Evolutionary conservation across 192 early-diverging fungal species (phyloP), one percentile per base, ranked within the genome.

Genomic region (Borealophlyctis nickersoniae): DNA sequence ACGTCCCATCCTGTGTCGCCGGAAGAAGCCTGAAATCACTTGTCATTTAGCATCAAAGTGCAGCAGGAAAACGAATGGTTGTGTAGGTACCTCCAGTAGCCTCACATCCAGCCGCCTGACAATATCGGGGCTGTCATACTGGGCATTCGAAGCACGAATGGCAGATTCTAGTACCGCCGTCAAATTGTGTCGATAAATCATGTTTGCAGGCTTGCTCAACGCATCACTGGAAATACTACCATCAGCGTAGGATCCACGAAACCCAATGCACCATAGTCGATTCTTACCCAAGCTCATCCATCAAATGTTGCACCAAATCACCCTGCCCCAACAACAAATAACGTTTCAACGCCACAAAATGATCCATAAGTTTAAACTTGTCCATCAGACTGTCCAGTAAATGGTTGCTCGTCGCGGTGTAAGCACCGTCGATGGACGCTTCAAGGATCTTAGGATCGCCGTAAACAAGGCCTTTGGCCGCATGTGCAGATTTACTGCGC

Each of bases 321-420:
- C 94, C 96, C 67, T 96, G 90, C 57, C 89, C 92, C 14, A 99
- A 77, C 45, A 99, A 70, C 30, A 99, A 73, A 65, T 98, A 98
- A 49, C 87, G 75, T 36, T 95, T 93, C 36, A 99, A 73, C 3
- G 92, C 94, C 48, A 75, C 71, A 24, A 99, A 75, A 63, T 97
- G 94, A 13, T 92, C 88, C 71, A 89, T 83, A 5, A 99, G 73
- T 52, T 87, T 85, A 73, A 89, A 96, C 61, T 87, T 89, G 14
- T 75, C 73, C 22, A 84, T 82, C n/a, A 99, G 72, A 34, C 92
- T 74, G 50, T 86, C 77, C 56, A 95, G 77, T n/a, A 97, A 76
- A n/a, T 87, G 80, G 52, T 79, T 69, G 58, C 89, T 93, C 4
- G 90, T 92, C 31, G 75, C 79, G 5, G 72, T 36, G 62, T 95